These are phyloP conservation scores for Chamaenerion angustifolium DNA, from an alignment of 345 rosid genomes.

Conservation along the genomic window DNA sequence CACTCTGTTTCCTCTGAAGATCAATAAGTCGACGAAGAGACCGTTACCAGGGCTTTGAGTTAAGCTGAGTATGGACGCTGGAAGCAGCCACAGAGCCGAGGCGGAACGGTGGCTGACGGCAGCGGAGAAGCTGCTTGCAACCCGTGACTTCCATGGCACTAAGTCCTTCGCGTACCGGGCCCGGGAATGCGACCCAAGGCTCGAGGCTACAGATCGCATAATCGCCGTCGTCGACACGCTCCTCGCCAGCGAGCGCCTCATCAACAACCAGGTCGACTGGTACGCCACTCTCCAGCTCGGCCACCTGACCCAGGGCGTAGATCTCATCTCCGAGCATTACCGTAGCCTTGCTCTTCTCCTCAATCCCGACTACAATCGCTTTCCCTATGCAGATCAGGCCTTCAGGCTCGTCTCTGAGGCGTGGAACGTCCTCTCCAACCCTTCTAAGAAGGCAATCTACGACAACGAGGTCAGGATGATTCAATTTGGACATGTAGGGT, in stretches of 20 bases:
- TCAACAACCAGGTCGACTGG: slow-evolving; percentile 42
- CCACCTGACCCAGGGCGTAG: slow-evolving; percentile 44
- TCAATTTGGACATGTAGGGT: slow-evolving; percentile 32
- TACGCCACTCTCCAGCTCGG: slow-evolving; percentile 72
- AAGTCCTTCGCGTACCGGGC: slow-evolving; percentile 73
- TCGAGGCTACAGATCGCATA: slow-evolving; percentile 48
- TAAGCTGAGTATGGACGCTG: slow-evolving; percentile 6
- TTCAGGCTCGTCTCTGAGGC: slow-evolving; percentile 64
- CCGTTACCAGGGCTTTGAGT: too few species aligned
- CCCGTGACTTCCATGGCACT: slow-evolving; percentile 71
- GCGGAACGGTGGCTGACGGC: slow-evolving; percentile 79
- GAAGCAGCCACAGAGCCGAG: slow-evolving; percentile 33
- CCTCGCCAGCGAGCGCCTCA: slow-evolving; percentile 39
- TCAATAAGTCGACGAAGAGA: too few species aligned
- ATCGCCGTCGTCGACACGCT: slow-evolving; percentile 75
- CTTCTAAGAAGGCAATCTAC: slow-evolving; percentile 50
- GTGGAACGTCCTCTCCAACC: slow-evolving; percentile 64
- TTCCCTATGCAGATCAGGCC: slow-evolving; percentile 71
- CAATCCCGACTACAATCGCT: slow-evolving; percentile 43
- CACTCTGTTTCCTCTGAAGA: too few species aligned
- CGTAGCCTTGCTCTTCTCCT: slow-evolving; percentile 63
- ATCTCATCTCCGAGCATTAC: slow-evolving; percentile 72
- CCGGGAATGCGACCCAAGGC: slow-evolving; percentile 57
- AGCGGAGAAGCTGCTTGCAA: slow-evolving; percentile 67
- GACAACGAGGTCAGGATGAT: slow-evolving; percentile 58